Conservation (phyloP, 176 grass and related monocot species). For the Tillandsia leiboldiana region DNA sequence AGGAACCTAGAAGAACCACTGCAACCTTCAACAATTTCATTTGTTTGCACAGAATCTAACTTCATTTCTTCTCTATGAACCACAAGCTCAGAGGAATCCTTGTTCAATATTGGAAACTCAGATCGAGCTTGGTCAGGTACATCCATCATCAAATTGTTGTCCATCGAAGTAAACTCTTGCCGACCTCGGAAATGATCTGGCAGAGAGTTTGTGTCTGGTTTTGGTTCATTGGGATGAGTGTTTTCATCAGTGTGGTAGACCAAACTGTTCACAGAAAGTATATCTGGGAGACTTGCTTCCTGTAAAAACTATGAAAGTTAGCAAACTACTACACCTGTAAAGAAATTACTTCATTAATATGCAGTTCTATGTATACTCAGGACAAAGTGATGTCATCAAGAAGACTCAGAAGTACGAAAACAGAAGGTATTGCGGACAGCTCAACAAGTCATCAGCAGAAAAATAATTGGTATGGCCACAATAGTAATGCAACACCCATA, state of each 20-base stretch:
- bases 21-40: conserved; percentile 29
- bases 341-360: background rate
- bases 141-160: conserved; percentile 2
- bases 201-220: conserved; percentile 18
- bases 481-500: too few species aligned
- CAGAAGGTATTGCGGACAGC: too few species aligned
- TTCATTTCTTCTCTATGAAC: conserved; percentile 53
- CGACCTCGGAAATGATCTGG: conserved; percentile 28
- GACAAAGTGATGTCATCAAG: too few species aligned
- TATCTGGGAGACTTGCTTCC: conserved; percentile 83
- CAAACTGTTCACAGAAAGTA: conserved; percentile 48
- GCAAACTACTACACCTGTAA: background rate
- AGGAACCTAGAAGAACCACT: conserved; percentile 50
- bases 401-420: too few species aligned
- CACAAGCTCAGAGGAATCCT: conserved; percentile 33
- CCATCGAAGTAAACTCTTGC: conserved; percentile 24
- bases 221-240: conserved; percentile 23
- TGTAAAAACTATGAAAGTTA: conserved; percentile 24
- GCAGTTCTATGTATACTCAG: too few species aligned
- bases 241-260: conserved; percentile 23
- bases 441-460: too few species aligned
- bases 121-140: conserved; percentile 18
- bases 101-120: conserved; percentile 17
- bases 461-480: too few species aligned
- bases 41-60: conserved; percentile 23